A percentile compares a stretch with the other conserved stretches of the same genome.
Evolutionary conservation across 2,329 filamentous ascomycete species (phyloP).

Genomic region (Ophiostoma pallidulum): DNA sequence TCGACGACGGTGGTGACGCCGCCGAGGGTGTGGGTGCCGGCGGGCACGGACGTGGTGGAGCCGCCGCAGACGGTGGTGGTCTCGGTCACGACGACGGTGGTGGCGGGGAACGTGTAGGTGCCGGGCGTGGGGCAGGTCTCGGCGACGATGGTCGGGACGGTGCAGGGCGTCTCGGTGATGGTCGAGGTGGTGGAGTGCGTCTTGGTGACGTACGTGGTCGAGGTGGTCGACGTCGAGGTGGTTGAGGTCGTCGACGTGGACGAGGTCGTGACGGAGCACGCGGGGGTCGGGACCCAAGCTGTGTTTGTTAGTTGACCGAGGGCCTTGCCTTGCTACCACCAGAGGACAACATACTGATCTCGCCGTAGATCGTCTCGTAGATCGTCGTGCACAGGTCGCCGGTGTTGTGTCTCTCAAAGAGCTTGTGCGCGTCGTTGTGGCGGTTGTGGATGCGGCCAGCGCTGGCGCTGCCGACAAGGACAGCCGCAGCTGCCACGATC

Average conservation of each 20-base stretch:
- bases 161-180: constrained; percentile 29
- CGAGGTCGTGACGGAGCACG: background rate
- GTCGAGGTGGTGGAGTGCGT: constrained; percentile 13
- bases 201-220: constrained; percentile 4
- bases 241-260: background rate
- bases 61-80: constrained; percentile 58
- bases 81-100: constrained; percentile 57
- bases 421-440: constrained; percentile 36
- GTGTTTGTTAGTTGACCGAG: background rate
- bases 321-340: background rate
- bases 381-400: constrained; percentile 58
- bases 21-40: constrained; percentile 59
- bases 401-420: constrained; percentile 42
- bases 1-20: constrained; percentile 64
- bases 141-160: constrained; percentile 42
- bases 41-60: constrained; percentile 49
- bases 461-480: constrained; percentile 45
- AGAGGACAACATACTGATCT: constrained; percentile 32
- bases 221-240: background rate
- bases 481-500: constrained; percentile 56
- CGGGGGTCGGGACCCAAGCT: constrained; percentile 4
- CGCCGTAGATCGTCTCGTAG: constrained; percentile 61
- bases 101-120: constrained; percentile 66
- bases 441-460: constrained; percentile 48
- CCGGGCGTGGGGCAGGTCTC: constrained; percentile 55